phyloP scores from a whole-genome alignment of 192 early-diverging fungal genomes.

The Funneliformis mosseae region DNA sequence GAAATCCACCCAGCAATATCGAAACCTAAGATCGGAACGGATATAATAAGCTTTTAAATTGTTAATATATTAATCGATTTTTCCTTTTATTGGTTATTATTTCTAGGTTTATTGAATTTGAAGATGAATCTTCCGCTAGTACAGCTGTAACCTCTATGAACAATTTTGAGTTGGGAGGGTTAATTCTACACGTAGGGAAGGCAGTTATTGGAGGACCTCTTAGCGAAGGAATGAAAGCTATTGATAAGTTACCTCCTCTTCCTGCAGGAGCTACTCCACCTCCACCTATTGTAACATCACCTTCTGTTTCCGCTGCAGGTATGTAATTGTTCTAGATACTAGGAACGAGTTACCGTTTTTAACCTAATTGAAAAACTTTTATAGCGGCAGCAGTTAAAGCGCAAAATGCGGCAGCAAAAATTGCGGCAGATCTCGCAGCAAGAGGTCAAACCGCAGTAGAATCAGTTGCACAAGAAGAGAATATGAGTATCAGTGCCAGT shows the following conservation, averaged over 20 bases:
- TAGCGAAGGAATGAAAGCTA: conserved; percentile 76
- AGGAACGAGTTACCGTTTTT: background rate
- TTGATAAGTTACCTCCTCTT: conserved; percentile 57
- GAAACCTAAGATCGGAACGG: background rate
- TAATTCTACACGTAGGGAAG: conserved; percentile 65
- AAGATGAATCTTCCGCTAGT: conserved; percentile 55
- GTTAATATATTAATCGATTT: conserved; percentile 11
- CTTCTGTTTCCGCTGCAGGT: conserved; percentile 37
- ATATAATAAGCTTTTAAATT: conserved; percentile 20
- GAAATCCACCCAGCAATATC: conserved; percentile 12
- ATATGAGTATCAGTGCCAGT: conserved; percentile 53
- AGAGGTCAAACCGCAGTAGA: conserved; percentile 48
- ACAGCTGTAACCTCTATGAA: conserved; percentile 72
- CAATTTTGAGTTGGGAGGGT: conserved; percentile 74
- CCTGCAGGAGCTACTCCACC: conserved; percentile 27
- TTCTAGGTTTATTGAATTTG: conserved; percentile 80
- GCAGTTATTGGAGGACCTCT: conserved; percentile 79
- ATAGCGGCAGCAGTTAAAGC: conserved; percentile 46
- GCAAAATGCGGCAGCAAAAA: conserved; percentile 50
- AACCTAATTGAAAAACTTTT: background rate
- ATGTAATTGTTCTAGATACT: conserved; percentile 22
- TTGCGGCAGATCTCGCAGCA: conserved; percentile 48
- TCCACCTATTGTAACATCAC: conserved; percentile 32
- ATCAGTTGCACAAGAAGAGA: conserved; percentile 56
- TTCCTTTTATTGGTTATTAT: conserved; percentile 18